Conservation (phyloP, 192 early-diverging fungal genomes). For the Rhizoclosmatium globosum region DNA sequence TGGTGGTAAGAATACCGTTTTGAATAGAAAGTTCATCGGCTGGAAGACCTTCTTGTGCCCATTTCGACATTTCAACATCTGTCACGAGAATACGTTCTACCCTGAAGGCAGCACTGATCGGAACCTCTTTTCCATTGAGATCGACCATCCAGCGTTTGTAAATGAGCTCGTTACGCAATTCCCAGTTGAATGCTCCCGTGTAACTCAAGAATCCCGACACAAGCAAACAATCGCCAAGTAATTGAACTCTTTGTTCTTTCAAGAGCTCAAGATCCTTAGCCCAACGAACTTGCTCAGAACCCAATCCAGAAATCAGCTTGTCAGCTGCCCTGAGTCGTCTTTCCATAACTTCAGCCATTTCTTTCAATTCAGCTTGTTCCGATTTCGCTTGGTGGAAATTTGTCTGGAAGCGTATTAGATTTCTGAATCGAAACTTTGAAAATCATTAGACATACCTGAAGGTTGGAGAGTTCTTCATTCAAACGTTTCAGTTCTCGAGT, state of each 20-base stretch:
- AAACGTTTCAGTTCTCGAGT: constrained; percentile 62
- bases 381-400: constrained; percentile 68
- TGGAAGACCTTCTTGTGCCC: constrained; percentile 68
- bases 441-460: constrained; percentile 43
- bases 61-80: constrained; percentile 66
- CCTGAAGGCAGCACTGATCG: constrained; percentile 56
- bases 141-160: constrained; percentile 67
- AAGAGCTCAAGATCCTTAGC: constrained; percentile 60
- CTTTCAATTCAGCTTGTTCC: constrained; percentile 67
- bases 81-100: constrained; percentile 62
- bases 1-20: constrained; percentile 69
- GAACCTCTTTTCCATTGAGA: constrained; percentile 50
- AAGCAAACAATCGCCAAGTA: constrained; percentile 66
- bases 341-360: constrained; percentile 72
- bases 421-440: neutral
- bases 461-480: constrained; percentile 56
- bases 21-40: constrained; percentile 70
- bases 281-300: constrained; percentile 69
- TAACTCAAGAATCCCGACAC: constrained; percentile 69
- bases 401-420: constrained; percentile 14
- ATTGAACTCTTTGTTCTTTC: constrained; percentile 63
- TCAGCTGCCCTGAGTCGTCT: constrained; percentile 67
- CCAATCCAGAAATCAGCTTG: constrained; percentile 68
- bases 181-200: constrained; percentile 72
- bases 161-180: constrained; percentile 64